Evolutionary conservation across 169 alveolate genomes (phyloP).

Genomic region (Cryptosporidium sp.): DNA sequence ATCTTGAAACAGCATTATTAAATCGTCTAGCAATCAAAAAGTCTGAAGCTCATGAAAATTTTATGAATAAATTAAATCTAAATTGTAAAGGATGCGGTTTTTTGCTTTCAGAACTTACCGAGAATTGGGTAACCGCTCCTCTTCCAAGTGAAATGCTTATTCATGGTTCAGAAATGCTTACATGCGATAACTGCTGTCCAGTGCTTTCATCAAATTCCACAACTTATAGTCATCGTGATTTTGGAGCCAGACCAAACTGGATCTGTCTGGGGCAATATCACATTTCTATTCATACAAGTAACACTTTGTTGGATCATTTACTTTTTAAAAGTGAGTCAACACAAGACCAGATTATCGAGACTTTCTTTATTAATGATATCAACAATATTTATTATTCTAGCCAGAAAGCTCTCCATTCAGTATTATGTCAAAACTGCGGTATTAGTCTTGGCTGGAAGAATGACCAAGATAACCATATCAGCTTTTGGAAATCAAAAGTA

Average conservation of each 20-base stretch:
- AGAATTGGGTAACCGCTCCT: conserved; percentile 33
- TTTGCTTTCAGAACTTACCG: neutral
- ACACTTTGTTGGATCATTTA: neutral
- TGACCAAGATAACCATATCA: neutral
- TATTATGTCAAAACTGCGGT: conserved; percentile 11
- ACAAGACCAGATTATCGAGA: neutral
- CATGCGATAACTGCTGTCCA: conserved; percentile 64
- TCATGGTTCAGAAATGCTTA: conserved; percentile 48
- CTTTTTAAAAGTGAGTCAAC: neutral
- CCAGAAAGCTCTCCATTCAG: neutral
- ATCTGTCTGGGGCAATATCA: conserved; percentile 59
- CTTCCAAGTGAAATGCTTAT: conserved; percentile 65
- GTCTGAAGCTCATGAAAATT: neutral
- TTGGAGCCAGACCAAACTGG: conserved; percentile 39
- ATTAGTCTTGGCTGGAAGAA: conserved; percentile 45
- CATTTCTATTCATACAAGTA: conserved; percentile 23
- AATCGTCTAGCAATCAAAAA: neutral
- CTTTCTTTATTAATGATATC: conserved; percentile 25
- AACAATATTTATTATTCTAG: conserved; percentile 16
- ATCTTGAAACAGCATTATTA: conserved; percentile 3
- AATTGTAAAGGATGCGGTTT: conserved; percentile 6
- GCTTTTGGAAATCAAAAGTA: conserved; percentile 43
- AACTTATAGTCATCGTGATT: neutral
- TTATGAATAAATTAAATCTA: neutral
- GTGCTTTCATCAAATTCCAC: neutral